Evolutionary conservation across 2,329 filamentous ascomycete species (phyloP), one percentile per base, ranked within the genome.

Genomic region (Mariannaea elegans): DNA sequence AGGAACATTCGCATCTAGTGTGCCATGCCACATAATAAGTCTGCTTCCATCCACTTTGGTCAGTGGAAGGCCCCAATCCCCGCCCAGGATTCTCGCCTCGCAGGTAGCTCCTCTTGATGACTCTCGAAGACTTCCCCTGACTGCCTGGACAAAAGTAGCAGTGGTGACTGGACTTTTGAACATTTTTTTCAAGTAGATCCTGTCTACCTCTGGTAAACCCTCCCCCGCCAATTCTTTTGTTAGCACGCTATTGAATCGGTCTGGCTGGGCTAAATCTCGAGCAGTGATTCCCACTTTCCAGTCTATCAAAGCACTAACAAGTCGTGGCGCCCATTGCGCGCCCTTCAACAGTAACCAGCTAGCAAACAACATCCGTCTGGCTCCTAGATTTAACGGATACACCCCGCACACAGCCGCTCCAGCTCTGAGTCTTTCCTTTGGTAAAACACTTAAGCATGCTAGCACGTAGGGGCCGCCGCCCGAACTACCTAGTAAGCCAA

Each of bases 381-480:
- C 52, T 7, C 65, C 64, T 1, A 64, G 45, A 3, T 21, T 16
- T 8, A 49, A 41, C 2, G 67, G 60, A 47, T 52, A 65, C 19
- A 71, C 31, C 18, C 65, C 64, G 2, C 59, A 58, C 10, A 65
- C 56, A 18, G 68, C 36, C 5, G 56, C 49, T 21, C 18, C 57
- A 1, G 55, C 56, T 8, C 21, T 32, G 3, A 67, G 55, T 12
- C 61, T 46, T 9, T 55, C 19, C 7, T 49, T 52, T 14, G 64
- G 61, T 8, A 61, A 52, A 38, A 49, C 23, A 14, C 56, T 50
- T 21, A 67, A 65, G 44, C 72, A 75, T 2, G 71, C 68, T 18
- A 75, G 51, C 10, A 65, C 71, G 50, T 72, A 74, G 1, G 73
- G 71, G 0, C 66, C 70, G 24, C 72, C 74, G 10, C 71, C 72